Evolutionary conservation across 164 flowering plant species (phyloP).

Genomic region (Kingdonia uniflora): DNA sequence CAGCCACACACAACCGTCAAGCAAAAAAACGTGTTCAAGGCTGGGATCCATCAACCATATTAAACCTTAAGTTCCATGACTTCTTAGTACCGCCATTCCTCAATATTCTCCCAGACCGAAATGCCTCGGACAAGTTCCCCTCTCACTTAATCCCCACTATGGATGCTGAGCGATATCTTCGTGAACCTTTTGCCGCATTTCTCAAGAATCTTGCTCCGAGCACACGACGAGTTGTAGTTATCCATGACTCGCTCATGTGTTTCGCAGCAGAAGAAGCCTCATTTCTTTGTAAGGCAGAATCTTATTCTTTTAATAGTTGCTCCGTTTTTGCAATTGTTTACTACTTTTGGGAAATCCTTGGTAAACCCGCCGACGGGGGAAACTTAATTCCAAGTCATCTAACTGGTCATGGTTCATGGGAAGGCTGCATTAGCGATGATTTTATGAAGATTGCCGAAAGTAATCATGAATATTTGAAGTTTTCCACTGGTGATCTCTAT

Average conservation of each 20-base stretch:
- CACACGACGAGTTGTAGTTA: conserved; percentile 24
- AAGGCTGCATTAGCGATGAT: not conserved
- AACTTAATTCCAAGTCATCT: too few relatives aligned
- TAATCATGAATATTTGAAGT: not conserved
- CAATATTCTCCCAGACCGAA: conserved; percentile 36
- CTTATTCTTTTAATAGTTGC: conserved; percentile 36
- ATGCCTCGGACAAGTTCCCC: conserved; percentile 22
- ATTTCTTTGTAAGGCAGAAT: conserved; percentile 34
- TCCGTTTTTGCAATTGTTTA: conserved; percentile 32
- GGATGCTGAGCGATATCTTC: conserved; percentile 26
- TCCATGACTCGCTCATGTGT: conserved; percentile 46
- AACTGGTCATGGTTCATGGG: not conserved
- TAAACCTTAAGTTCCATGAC: conserved; percentile 45
- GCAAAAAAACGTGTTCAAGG: too few relatives aligned
- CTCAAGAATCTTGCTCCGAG: conserved; percentile 20
- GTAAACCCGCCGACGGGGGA: too few relatives aligned
- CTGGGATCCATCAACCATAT: conserved; percentile 13
- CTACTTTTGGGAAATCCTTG: not conserved
- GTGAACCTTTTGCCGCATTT: conserved; percentile 32
- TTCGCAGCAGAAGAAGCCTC: conserved; percentile 40
- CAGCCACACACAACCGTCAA: too few relatives aligned
- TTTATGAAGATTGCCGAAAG: not conserved
- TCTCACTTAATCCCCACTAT: conserved; percentile 32
- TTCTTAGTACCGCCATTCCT: conserved; percentile 20
- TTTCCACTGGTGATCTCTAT: not conserved